Base-by-base conservation (phyloP, 2,329 filamentous ascomycete genomes). In the Aspergillus eucalypticola region DNA sequence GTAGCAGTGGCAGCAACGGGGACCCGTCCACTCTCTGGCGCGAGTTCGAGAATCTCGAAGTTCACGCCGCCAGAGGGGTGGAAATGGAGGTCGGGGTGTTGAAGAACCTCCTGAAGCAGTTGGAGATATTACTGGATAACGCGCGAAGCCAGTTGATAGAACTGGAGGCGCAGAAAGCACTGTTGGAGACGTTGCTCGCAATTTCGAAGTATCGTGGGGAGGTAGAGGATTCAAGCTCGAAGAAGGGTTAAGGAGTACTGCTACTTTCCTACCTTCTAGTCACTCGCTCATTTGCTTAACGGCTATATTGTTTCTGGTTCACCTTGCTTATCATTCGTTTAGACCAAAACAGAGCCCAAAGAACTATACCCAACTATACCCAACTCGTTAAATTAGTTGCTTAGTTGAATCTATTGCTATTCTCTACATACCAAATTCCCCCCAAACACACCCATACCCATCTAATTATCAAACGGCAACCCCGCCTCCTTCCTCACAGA, bases 401-500 rank as follows among this genome's bases (percentile, higher is more conserved):
- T 42, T 19, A 42, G 11, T 5, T 42, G 11, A 17, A 42, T 42
- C 41, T 19, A 13, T 10, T 17, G 17, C 17, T 21, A 13, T 42
- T 10, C 8, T 21, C 19, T 44, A 21, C 6, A 44, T 13, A 8
- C n/a, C 19, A 21, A 0, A 21, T 1, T 1, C 41, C 11, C 8
- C 11, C 13, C 6, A 27, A 27, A 27, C 1, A 27, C 25, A 17
- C 5, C 41, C 10, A 42, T 96, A 96, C 79, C 89, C 92, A 17
- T 11, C 60, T 82, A 75, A 66, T 90, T 91, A 71, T 91, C 89
- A 76, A 88, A 96, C 57, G 86, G 83, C 67, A 96, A 75, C 0
- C 91, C 92, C 27, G 84, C 85, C 72, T 92, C 88, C 77, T 88
- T 80, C 68, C 92, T 85, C 57, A 90, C 87, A 2, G 88, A 89